phyloP scores from a whole-genome alignment of 352 stramenopile species.

The Globisporangium paddicum region DNA sequence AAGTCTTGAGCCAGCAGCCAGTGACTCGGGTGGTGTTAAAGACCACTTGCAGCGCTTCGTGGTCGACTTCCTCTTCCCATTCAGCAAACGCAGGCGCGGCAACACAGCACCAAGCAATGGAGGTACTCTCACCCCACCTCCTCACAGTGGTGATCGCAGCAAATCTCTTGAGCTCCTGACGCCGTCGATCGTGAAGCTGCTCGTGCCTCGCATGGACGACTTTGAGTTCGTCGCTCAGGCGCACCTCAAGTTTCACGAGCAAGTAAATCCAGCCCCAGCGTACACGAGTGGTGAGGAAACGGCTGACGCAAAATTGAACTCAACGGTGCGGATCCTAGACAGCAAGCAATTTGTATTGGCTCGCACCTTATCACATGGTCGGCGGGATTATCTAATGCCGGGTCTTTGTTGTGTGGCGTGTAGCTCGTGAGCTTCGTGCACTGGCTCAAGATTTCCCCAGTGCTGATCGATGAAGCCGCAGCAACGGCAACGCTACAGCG shows the following conservation, averaged over 20 bases:
- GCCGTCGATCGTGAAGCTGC: background rate
- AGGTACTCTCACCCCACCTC: background rate
- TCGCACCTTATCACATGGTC: background rate
- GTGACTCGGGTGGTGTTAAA: background rate
- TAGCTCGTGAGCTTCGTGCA: background rate
- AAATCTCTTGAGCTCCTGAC: background rate
- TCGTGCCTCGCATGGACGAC: slow-evolving; percentile 3
- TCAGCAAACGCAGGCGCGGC: slow-evolving; percentile 3
- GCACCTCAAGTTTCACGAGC: background rate
- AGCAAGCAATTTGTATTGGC: background rate
- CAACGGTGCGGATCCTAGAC: background rate
- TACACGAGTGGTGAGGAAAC: background rate
- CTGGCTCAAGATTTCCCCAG: slow-evolving; percentile 1
- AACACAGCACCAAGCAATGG: background rate
- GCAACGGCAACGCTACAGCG: background rate
- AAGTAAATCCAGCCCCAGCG: no score
- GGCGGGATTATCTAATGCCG: no score
- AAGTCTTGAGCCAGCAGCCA: background rate
- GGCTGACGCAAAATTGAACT: background rate
- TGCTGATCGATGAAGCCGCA: background rate
- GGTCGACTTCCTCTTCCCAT: slow-evolving; percentile 8
- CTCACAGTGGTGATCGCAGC: background rate
- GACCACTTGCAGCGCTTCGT: background rate
- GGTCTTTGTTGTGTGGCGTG: background rate
- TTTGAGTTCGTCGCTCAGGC: slow-evolving; percentile 1